These are phyloP conservation scores for Malus hybrid DNA, from an alignment of 331 rosid genomes.

Conservation along the genomic window DNA sequence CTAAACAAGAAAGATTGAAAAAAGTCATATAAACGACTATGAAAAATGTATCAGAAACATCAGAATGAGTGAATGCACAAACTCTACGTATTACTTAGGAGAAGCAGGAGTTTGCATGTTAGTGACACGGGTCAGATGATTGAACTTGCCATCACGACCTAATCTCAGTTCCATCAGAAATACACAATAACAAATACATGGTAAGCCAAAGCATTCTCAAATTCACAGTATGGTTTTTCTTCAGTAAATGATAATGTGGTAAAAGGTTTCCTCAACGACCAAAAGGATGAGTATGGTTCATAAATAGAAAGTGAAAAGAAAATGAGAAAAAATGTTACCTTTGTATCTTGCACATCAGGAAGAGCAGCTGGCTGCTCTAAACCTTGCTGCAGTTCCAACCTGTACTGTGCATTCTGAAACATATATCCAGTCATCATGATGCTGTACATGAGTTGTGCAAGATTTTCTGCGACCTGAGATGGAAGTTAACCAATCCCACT, in stretches of 20 bases:
- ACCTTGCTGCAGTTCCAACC: conserved; percentile 91
- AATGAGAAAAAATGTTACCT: conserved; percentile 35
- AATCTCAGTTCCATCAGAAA: background rate
- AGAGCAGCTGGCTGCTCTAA: conserved; percentile 95
- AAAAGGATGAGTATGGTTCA: background rate
- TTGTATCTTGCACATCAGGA: conserved; percentile 71
- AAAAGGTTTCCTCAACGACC: background rate
- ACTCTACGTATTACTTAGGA: background rate
- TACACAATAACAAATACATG: background rate
- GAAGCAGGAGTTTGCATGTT: background rate
- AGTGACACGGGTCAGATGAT: background rate
- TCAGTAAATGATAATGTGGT: background rate
- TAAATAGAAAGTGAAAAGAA: background rate
- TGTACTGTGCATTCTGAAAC: conserved; percentile 92
- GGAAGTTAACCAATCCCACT: conserved; percentile 5
- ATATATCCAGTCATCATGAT: conserved; percentile 98
- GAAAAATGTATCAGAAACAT: background rate
- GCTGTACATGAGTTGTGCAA: conserved; percentile 99
- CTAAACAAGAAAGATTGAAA: background rate
- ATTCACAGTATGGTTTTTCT: background rate
- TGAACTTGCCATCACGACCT: background rate
- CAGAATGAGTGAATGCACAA: background rate
- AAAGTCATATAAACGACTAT: background rate
- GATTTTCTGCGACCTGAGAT: conserved; percentile 92
- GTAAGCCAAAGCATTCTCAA: background rate